phyloP scores from a whole-genome alignment of 768 basidiomycete genomes.

The Chalciporus sphaerocephalus region DNA sequence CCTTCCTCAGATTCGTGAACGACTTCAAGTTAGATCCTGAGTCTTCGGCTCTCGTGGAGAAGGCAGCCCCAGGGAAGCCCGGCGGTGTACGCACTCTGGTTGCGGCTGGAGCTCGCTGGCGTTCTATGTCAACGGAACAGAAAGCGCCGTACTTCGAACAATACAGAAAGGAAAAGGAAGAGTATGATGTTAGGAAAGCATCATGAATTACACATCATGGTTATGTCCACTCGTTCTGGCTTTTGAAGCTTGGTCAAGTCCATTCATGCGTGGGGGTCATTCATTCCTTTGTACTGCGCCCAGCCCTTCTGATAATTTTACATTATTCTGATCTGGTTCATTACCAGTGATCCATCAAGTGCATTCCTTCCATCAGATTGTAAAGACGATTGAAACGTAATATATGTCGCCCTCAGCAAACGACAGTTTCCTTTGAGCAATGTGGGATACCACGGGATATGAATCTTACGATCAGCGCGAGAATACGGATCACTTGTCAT shows the following conservation, averaged over 20 bases:
- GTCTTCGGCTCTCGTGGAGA: slow-evolving; percentile 11
- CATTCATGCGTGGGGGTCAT: slow-evolving; percentile 3
- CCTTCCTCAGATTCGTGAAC: slow-evolving; percentile 26
- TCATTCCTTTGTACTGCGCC: background rate
- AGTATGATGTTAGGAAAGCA: slow-evolving; percentile 1
- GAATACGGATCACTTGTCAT: too few relatives aligned
- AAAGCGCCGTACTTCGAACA: slow-evolving; percentile 28
- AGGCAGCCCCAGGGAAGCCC: slow-evolving; percentile 1
- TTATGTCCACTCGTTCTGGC: background rate
- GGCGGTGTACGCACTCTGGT: slow-evolving; percentile 1
- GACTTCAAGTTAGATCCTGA: slow-evolving; percentile 19
- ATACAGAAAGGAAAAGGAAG: slow-evolving; percentile 13
- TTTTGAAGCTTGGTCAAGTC: background rate
- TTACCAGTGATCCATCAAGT: slow-evolving; percentile 6
- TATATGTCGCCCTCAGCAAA: too few relatives aligned
- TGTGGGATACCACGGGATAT: too few relatives aligned
- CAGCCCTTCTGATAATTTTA: background rate
- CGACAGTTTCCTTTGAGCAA: too few relatives aligned
- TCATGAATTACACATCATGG: slow-evolving; percentile 8
- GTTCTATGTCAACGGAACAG: slow-evolving; percentile 28
- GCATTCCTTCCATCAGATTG: background rate
- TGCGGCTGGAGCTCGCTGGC: slow-evolving; percentile 29
- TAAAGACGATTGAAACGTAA: background rate
- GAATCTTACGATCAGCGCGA: too few relatives aligned
- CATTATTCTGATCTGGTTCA: slow-evolving; percentile 10